Evolutionary conservation across 495 filamentous ascomycete species (phyloP).

Genomic region (Annulohypoxylon bovei): DNA sequence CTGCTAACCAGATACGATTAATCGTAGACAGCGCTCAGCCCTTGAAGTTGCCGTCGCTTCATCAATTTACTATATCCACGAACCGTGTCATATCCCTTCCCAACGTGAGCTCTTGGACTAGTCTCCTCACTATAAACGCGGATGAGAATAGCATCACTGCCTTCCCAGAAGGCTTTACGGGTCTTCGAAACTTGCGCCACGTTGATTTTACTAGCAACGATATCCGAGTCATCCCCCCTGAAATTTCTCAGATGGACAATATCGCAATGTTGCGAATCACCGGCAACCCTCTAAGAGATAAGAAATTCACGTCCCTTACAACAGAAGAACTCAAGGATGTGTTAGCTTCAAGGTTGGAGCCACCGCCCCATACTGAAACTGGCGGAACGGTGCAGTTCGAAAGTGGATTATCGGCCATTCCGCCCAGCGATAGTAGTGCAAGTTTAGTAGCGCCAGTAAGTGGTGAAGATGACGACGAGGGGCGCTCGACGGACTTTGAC

Average conservation of each 20-base stretch:
- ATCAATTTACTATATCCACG: slow-evolving; percentile 74
- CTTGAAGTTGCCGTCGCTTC: slow-evolving; percentile 71
- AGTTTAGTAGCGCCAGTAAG: slow-evolving; percentile 7
- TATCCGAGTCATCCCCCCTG: slow-evolving; percentile 76
- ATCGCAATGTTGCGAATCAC: slow-evolving; percentile 77
- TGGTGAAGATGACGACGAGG: slow-evolving; percentile 51
- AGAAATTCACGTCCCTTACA: slow-evolving; percentile 80
- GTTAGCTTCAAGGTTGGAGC: slow-evolving; percentile 74
- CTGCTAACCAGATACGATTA: slow-evolving; percentile 71
- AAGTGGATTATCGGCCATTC: slow-evolving; percentile 29
- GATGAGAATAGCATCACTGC: slow-evolving; percentile 81
- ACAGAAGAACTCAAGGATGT: slow-evolving; percentile 85
- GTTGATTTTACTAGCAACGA: slow-evolving; percentile 88
- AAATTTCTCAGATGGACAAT: slow-evolving; percentile 81
- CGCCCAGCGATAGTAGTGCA: background rate
- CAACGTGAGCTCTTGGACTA: slow-evolving; percentile 73
- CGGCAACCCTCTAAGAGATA: slow-evolving; percentile 88
- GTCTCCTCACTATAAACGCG: slow-evolving; percentile 74
- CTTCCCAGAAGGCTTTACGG: slow-evolving; percentile 78
- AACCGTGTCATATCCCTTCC: slow-evolving; percentile 81
- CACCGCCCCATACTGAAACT: slow-evolving; percentile 48
- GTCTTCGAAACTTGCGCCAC: slow-evolving; percentile 71
- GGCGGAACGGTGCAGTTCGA: slow-evolving; percentile 40
- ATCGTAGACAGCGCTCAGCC: slow-evolving; percentile 24
- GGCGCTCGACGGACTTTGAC: slow-evolving; percentile 72